phyloP scores from a whole-genome alignment of 768 basidiomycete species.

The Bullera alba region DNA sequence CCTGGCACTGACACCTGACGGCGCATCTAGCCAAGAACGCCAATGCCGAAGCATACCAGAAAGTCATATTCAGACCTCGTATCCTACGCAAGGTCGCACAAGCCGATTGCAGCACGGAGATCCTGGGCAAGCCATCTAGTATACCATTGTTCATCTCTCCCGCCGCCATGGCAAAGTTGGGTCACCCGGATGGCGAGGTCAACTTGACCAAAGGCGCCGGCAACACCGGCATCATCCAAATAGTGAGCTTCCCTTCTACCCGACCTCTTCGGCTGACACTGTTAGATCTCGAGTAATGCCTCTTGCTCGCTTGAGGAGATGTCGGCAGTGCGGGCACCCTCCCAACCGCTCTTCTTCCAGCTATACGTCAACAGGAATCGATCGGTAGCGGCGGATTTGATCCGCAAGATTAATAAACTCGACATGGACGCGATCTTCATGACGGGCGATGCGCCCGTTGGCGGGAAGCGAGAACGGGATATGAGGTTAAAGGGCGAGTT shows the following conservation, averaged over 20 bases:
- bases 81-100: constrained; percentile 50
- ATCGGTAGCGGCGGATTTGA: constrained; percentile 47
- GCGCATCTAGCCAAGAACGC: constrained; percentile 22
- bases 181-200: constrained; percentile 76
- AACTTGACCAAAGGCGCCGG: constrained; percentile 70
- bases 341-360: constrained; percentile 46
- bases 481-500: constrained; percentile 36
- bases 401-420: constrained; percentile 62
- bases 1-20: not conserved
- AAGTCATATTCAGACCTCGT: constrained; percentile 77
- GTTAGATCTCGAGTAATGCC: constrained; percentile 45
- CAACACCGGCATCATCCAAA: constrained; percentile 64
- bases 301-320: constrained; percentile 47
- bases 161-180: constrained; percentile 55
- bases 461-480: constrained; percentile 59
- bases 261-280: not conserved
- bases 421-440: constrained; percentile 84
- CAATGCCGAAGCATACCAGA: constrained; percentile 56
- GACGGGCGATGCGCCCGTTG: constrained; percentile 79
- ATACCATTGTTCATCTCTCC: constrained; percentile 79
- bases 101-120: constrained; percentile 45
- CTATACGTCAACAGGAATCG: constrained; percentile 74
- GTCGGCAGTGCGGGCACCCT: constrained; percentile 25
- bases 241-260: constrained; percentile 35
- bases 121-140: constrained; percentile 59